Percentiles rank a stretch among this genome's conserved stretches.
phyloP scores from a whole-genome alignment of 345 rosid genomes.

The Bretschneidera sinensis region DNA sequence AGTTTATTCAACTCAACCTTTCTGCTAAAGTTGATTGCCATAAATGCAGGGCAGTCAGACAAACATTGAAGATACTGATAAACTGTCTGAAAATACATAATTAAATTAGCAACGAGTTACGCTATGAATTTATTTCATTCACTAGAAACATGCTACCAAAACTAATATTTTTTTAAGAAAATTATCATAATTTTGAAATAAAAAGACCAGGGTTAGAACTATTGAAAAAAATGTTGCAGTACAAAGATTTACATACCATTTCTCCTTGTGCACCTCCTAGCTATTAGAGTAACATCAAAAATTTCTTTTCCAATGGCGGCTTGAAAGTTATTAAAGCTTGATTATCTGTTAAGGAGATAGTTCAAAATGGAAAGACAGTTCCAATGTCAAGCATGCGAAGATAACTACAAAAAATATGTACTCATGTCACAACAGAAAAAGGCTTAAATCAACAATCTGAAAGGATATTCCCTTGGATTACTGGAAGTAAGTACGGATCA shows the following conservation, averaged over 20 bases:
- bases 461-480: slow-evolving; percentile 99
- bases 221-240: background rate
- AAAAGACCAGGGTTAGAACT: background rate
- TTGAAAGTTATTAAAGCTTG: slow-evolving; percentile 84
- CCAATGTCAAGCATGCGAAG: slow-evolving; percentile 3
- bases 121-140: too few species aligned
- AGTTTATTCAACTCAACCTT: background rate
- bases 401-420: slow-evolving; percentile 1
- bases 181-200: too few species aligned
- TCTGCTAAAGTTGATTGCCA: background rate
- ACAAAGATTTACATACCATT: slow-evolving; percentile 52
- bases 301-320: slow-evolving; percentile 88
- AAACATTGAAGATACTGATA: background rate
- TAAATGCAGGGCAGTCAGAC: background rate
- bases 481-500: slow-evolving; percentile 86
- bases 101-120: too few species aligned
- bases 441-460: slow-evolving; percentile 13
- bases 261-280: slow-evolving; percentile 97
- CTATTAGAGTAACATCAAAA: slow-evolving; percentile 73
- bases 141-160: too few species aligned
- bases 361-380: slow-evolving; percentile 10
- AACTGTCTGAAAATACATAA: background rate
- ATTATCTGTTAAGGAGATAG: slow-evolving; percentile 48
- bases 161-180: too few species aligned
- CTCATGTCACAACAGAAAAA: slow-evolving; percentile 15